Evolutionary conservation across 2,329 filamentous ascomycete genomes (phyloP).

Genomic region (Colletotrichum tanaceti): DNA sequence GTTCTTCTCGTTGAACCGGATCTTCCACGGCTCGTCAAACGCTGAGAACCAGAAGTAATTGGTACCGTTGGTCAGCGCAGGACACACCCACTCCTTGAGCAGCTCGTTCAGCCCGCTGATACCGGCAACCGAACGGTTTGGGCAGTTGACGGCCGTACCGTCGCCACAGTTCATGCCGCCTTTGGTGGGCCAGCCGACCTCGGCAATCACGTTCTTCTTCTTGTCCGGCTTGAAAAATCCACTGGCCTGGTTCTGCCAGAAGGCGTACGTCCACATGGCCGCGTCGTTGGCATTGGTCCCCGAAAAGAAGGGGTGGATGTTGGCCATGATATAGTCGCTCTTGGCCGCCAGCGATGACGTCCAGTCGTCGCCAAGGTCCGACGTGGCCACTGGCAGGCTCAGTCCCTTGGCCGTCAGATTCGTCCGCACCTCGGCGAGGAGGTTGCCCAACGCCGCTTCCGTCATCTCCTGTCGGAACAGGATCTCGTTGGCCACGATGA

Average conservation of each 20-base stretch:
- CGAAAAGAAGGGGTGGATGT: constrained; percentile 95
- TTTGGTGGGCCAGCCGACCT: constrained; percentile 89
- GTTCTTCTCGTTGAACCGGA: constrained; percentile 72
- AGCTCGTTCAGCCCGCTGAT: constrained; percentile 86
- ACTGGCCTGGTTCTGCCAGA: constrained; percentile 80
- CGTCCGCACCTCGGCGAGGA: constrained; percentile 75
- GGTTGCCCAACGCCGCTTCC: constrained; percentile 67
- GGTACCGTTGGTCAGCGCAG: constrained; percentile 81
- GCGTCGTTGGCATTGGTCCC: constrained; percentile 77
- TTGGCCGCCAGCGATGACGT: constrained; percentile 72
- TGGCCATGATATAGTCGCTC: constrained; percentile 93
- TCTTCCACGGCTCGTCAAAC: constrained; percentile 97
- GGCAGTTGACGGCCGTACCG: constrained; percentile 59
- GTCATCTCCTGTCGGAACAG: constrained; percentile 82
- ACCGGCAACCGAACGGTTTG: constrained; percentile 78
- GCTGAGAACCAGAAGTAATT: constrained; percentile 98
- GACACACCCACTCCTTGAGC: constrained; percentile 86
- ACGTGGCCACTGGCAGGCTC: constrained; percentile 81
- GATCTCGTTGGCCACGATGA: constrained; percentile 86
- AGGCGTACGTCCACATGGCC: constrained; percentile 82
- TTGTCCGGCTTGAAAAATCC: constrained; percentile 71
- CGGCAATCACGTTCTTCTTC: constrained; percentile 82
- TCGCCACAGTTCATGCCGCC: constrained; percentile 71
- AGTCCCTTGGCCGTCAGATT: constrained; percentile 77
- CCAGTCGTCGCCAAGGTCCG: constrained; percentile 92